Base-by-base conservation (phyloP, 495 filamentous ascomycete species). In the Talaromyces nanjingensis region DNA sequence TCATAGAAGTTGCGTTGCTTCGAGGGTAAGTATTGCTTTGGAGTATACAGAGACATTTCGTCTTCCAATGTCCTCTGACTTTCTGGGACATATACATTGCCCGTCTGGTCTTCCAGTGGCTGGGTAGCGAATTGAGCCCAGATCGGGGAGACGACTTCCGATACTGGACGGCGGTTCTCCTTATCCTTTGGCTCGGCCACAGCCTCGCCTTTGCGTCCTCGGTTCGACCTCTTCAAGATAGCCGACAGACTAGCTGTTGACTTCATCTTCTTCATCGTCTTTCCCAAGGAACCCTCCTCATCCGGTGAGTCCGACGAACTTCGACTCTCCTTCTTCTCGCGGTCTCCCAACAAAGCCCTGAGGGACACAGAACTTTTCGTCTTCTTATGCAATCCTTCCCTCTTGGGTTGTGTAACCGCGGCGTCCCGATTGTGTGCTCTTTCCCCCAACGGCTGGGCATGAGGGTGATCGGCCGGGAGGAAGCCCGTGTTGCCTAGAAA, bases 211-310 rank as follows among this genome's bases (percentile, higher is more conserved):
- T 79, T 79, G 42, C 73, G 76, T 60, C 74, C 76, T 22, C 77
- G 75, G 25, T 81, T 76, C 3, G 76, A 78, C 27, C 76, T 73
- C 58, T 78, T 77, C 54, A 81, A 63, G 31, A 81, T 83, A 4
- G 80, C 87, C 0, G 86, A 83, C 4, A 96, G 78, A 69, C 89
- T 93, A 55, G 89, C 92, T 4, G 89, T 81, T 0, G 92, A 96
- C 69, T 96, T 96, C 18, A 86, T 83, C 79, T 93, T 96, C 74
- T 92, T 93, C 60, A 62, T 62, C n/a, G 37, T 59, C 25, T 47
- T 59, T 47, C 29, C 57, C 18, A 53, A 20, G 14, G 34, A 49
- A 6, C 88, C 67, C 16, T 72, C 67, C n/a, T 72, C 72, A 22
- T 72, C 67, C 16, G 53, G 22, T 6, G 64, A 67, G 49, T 83